phyloP scores from a whole-genome alignment of 2,329 filamentous ascomycete genomes.

The Cladophialophora chaetospira region DNA sequence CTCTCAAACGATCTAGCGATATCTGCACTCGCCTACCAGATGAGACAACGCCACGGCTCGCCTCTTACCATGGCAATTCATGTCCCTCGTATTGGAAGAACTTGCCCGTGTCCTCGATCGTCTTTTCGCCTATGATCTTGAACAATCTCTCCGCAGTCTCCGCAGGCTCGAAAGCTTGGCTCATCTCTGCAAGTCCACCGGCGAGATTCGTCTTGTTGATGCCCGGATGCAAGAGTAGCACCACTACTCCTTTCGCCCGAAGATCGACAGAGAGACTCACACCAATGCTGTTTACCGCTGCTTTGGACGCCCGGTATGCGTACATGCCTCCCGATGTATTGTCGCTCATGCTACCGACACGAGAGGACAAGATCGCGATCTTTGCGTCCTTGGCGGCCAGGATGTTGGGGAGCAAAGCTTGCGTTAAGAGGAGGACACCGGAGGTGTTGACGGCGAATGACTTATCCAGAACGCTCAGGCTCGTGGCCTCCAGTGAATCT shows the following conservation, averaged over 20 bases:
- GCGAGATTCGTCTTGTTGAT: constrained; percentile 44
- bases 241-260: constrained; percentile 43
- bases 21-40: no score
- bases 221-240: constrained; percentile 49
- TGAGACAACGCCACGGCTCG: no score
- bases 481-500: constrained; percentile 37
- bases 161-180: constrained; percentile 47
- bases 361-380: constrained; percentile 45
- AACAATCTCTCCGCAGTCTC: constrained; percentile 49
- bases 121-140: constrained; percentile 42
- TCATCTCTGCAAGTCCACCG: constrained; percentile 15
- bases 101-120: constrained; percentile 44
- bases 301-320: constrained; percentile 47
- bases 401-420: constrained; percentile 47
- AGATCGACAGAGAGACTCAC: constrained; percentile 48
- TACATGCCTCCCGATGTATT: constrained; percentile 47
- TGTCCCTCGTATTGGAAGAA: constrained; percentile 49
- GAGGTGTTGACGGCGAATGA: constrained; percentile 49
- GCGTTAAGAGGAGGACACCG: constrained; percentile 47
- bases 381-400: constrained; percentile 35
- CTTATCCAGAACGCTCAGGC: constrained; percentile 28
- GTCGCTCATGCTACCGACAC: constrained; percentile 47
- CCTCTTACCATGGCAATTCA: constrained; percentile 49
- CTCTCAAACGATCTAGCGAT: no score
- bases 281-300: constrained; percentile 48